Evolutionary conservation across 2,329 filamentous ascomycete genomes (phyloP).

Genomic region (Colletotrichum sp.): DNA sequence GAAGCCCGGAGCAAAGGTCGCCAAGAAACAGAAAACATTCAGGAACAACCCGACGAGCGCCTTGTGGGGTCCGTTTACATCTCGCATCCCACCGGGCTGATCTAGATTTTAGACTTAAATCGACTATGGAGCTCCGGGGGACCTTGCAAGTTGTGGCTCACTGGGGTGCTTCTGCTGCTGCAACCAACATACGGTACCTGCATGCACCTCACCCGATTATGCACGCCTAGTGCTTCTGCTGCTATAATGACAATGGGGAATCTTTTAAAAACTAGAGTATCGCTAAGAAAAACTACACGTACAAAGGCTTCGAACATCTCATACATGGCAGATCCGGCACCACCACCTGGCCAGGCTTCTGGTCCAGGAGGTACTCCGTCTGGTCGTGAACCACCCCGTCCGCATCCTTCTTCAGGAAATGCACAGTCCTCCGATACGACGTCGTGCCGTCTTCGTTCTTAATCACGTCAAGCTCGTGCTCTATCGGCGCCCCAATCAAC

Average conservation of each 20-base stretch:
- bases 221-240: background rate
- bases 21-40: background rate
- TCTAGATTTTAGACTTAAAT: background rate
- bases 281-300: background rate
- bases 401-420: background rate
- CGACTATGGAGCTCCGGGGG: background rate
- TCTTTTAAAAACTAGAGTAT: background rate
- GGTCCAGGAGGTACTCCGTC: conserved; percentile 7
- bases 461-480: background rate
- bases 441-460: background rate
- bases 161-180: background rate
- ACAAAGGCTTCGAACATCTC: conserved; percentile 1
- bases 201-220: background rate
- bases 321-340: background rate
- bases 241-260: background rate
- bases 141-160: background rate
- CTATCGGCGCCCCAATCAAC: background rate
- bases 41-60: background rate
- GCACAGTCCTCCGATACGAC: conserved; percentile 2
- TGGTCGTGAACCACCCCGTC: background rate
- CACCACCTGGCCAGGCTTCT: background rate
- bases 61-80: background rate
- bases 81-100: background rate
- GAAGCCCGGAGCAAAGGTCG: background rate
- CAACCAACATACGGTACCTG: background rate